Evolutionary conservation across 75 land plant genomes (phyloP).

Genomic region (Ceratopteris richardii): DNA sequence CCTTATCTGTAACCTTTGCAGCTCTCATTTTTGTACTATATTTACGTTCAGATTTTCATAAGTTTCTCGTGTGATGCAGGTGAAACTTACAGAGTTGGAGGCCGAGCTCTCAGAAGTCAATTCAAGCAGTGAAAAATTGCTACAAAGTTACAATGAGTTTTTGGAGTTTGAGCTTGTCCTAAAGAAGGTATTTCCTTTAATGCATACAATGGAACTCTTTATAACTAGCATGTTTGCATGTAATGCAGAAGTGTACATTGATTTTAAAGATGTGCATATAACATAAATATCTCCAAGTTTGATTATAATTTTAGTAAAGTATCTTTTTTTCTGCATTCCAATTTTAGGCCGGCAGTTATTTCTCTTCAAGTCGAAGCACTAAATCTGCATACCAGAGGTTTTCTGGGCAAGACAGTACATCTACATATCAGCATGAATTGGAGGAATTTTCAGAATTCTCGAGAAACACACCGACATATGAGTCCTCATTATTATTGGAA

Average conservation of each 20-base stretch:
- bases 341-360: slow-evolving; percentile 57
- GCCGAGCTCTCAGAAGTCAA: slow-evolving; percentile 82
- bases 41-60: no score
- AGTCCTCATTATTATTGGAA: slow-evolving; percentile 46
- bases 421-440: slow-evolving; percentile 48
- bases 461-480: slow-evolving; percentile 39
- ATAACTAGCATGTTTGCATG: no score
- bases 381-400: slow-evolving; percentile 50
- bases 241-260: no score
- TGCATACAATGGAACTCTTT: no score
- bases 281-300: no score
- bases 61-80: slow-evolving; percentile 23
- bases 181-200: slow-evolving; percentile 87
- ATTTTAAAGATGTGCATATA: no score
- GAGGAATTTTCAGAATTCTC: slow-evolving; percentile 19
- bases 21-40: no score
- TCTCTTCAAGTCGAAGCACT: slow-evolving; percentile 39
- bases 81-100: slow-evolving; percentile 81
- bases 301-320: no score
- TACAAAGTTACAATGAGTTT: slow-evolving; percentile 72
- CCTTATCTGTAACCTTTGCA: no score
- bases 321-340: background rate
- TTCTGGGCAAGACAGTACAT: slow-evolving; percentile 40
- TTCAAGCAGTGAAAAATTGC: slow-evolving; percentile 73
- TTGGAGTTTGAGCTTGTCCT: slow-evolving; percentile 78